phyloP scores from a whole-genome alignment of 1,284 basidiomycete genomes.

The Earliella scabrosa region DNA sequence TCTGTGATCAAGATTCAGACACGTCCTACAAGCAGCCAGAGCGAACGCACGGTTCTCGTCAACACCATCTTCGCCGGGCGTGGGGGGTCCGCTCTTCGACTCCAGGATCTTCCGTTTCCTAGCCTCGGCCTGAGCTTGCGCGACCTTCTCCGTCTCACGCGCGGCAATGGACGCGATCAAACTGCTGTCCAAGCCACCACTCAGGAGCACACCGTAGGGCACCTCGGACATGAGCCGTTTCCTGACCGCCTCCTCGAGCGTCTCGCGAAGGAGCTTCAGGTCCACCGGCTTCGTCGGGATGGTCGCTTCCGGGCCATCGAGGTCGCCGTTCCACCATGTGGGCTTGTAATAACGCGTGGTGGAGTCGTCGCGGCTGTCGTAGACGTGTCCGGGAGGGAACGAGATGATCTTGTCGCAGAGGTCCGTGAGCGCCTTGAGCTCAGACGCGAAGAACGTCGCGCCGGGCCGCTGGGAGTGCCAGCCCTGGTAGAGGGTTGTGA shows the following conservation, averaged over 20 bases:
- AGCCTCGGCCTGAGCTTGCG: constrained; percentile 76
- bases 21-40: neutral
- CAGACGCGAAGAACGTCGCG: constrained; percentile 92
- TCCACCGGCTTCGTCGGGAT: constrained; percentile 75
- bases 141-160: constrained; percentile 93
- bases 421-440: constrained; percentile 91
- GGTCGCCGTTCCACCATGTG: constrained; percentile 84
- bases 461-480: constrained; percentile 88
- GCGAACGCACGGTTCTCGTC: constrained; percentile 57
- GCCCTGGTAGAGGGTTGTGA: constrained; percentile 98
- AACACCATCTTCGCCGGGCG: constrained; percentile 48
- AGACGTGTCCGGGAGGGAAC: constrained; percentile 98
- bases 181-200: constrained; percentile 95
- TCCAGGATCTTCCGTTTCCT: constrained; percentile 65
- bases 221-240: constrained; percentile 99
- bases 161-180: constrained; percentile 98
- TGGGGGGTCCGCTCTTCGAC: constrained; percentile 56
- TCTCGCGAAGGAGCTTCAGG: constrained; percentile 75
- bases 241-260: constrained; percentile 90
- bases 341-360: constrained; percentile 87
- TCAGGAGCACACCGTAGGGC: constrained; percentile 96
- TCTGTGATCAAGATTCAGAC: constrained; percentile 41
- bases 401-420: constrained; percentile 96
- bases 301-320: constrained; percentile 54
- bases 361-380: constrained; percentile 80